A percentile compares a stretch with the other conserved stretches of the same genome.
Evolutionary conservation across 2,329 filamentous ascomycete species (phyloP).

Genomic region (Aspergillus transmontanensis): DNA sequence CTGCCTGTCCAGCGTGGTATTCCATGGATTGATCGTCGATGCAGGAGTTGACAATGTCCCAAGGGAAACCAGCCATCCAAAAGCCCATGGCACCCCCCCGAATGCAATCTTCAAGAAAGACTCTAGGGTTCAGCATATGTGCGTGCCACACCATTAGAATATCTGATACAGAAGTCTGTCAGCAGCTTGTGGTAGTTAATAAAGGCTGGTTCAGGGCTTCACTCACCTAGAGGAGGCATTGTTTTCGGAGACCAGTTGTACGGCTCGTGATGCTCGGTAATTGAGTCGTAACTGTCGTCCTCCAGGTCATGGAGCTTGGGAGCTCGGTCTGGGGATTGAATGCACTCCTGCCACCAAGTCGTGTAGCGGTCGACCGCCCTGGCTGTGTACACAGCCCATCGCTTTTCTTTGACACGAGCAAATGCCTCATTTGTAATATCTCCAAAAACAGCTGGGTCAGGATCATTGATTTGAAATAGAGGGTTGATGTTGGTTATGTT

Average conservation of each 20-base stretch:
- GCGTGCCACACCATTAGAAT: constrained; percentile 80
- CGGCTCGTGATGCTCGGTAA: constrained; percentile 23
- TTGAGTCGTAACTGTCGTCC: constrained; percentile 36
- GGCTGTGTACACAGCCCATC: constrained; percentile 71
- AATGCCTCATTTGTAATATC: constrained; percentile 44
- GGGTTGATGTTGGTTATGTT: constrained; percentile 67
- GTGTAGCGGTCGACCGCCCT: constrained; percentile 70
- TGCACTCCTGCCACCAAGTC: constrained; percentile 61
- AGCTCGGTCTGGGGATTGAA: constrained; percentile 15
- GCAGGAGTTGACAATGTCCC: constrained; percentile 58
- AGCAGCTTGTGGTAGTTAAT: background rate
- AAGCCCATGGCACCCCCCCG: constrained; percentile 57
- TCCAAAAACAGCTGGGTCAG: constrained; percentile 39
- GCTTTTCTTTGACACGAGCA: constrained; percentile 66
- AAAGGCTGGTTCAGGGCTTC: background rate
- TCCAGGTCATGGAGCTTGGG: constrained; percentile 22
- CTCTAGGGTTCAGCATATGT: constrained; percentile 74
- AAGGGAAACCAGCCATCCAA: constrained; percentile 69
- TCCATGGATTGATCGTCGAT: constrained; percentile 62
- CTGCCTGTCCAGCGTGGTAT: constrained; percentile 53
- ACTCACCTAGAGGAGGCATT: constrained; percentile 63
- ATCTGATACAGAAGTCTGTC: constrained; percentile 49
- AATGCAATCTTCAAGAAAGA: constrained; percentile 74
- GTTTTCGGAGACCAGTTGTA: constrained; percentile 44
- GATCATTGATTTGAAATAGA: constrained; percentile 65